Evolutionary conservation across 345 rosid species (phyloP), one percentile per base, ranked within the genome.

Genomic region (Lepidium sativum): DNA sequence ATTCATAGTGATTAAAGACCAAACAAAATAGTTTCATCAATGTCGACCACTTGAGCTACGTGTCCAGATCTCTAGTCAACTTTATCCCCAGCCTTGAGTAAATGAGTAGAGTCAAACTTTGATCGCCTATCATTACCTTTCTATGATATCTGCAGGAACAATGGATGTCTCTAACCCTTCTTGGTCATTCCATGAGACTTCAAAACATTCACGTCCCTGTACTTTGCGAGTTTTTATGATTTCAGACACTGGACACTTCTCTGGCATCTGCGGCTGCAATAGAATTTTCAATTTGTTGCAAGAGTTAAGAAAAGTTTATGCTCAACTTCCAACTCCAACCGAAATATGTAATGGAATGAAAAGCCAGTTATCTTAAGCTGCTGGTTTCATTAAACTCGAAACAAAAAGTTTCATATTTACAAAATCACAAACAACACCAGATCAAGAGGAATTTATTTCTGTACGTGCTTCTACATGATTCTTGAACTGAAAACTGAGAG

Each of bases 131-230:
- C 31, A 16, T 60, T 83, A 92, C 97, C 92, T 88, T 67, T 81
- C 81, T 49, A 90, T 44, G 41, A 88, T 92, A 82, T 87, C 90
- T 34, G 89, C 86, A 53, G 92, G 85, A 68, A 90, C 89, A 65
- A 81, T 74, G 21, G 92, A 83, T 33, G 85, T 77, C 71, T 77
- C 69, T 67, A 83, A 77, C 57, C 97, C 95, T 42, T 80, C 82
- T 5, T 74, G 49, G 42, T 75, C 81, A 71, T 82, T 84, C 97
- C 96, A 90, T 23, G 65, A 68, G 43, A 94, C 91, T 85, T 88
- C 96, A 65, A 80, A 88, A 75, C 86, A 81, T 38, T 88, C 92
- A 64, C 58, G 81, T 59, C 96, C 95, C 49, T 74, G 87, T 60
- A 80, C 74, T 83, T 81, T 90, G 45, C 96, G 77, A 15, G 39